Evolutionary conservation across 2,329 filamentous ascomycete species (phyloP).

Genomic region (Clonostachys rosea): DNA sequence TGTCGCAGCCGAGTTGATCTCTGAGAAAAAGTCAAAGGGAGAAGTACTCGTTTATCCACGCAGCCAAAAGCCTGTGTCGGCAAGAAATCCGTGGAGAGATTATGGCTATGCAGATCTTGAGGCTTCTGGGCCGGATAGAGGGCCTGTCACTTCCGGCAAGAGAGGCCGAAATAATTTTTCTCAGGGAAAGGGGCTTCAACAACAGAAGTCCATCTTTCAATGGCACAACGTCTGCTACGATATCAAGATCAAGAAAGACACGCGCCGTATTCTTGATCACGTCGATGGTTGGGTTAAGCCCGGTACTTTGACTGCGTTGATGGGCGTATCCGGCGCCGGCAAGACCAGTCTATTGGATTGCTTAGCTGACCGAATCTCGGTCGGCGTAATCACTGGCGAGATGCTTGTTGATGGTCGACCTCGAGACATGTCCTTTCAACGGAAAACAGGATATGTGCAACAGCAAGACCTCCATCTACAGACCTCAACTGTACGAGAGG

Average conservation of each 20-base stretch:
- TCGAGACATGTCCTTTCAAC: slow-evolving; percentile 5
- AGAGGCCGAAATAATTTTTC: no score
- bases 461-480: slow-evolving; percentile 7
- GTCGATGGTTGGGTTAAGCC: slow-evolving; percentile 90
- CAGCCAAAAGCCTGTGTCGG: slow-evolving; percentile 47
- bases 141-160: no score
- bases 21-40: slow-evolving; percentile 44
- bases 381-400: slow-evolving; percentile 5
- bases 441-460: slow-evolving; percentile 6
- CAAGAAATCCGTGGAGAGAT: slow-evolving; percentile 40
- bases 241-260: slow-evolving; percentile 61
- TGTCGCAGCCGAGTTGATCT: slow-evolving; percentile 32
- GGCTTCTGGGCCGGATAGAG: not conserved
- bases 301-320: slow-evolving; percentile 77
- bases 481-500: slow-evolving; percentile 54
- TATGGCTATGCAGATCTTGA: slow-evolving; percentile 25
- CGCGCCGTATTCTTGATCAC: slow-evolving; percentile 68
- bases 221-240: slow-evolving; percentile 71
- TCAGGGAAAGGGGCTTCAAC: no score
- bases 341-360: slow-evolving; percentile 7
- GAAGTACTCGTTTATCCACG: slow-evolving; percentile 48
- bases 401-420: slow-evolving; percentile 46
- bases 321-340: slow-evolving; percentile 46
- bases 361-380: slow-evolving; percentile 5
- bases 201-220: slow-evolving; percentile 54